Base-by-base conservation (phyloP, 2,329 filamentous ascomycete genomes). In the Neonectria ditissima region DNA sequence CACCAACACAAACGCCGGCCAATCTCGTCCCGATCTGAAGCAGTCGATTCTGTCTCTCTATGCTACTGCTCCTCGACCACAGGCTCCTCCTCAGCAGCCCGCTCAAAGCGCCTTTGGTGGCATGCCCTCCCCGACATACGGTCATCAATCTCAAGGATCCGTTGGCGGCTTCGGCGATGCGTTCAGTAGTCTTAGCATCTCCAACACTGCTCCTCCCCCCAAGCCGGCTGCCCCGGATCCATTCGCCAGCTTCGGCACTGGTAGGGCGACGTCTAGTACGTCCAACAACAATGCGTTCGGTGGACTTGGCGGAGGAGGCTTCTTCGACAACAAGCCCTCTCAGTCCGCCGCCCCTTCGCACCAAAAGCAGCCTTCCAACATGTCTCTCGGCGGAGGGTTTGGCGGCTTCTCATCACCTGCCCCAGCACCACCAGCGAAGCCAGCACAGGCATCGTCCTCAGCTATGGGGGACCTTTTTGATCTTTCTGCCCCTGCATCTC, bases 31-130 rank as follows among this genome's bases (percentile, higher is more conserved):
- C 3, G 96, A 99, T 76, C 83, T 99, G 64, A 99, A 99, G 80
- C 95, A 97, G 79, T 98, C 95, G 2, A 99, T 99, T 65, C 82
- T 99, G 52, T 99, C 96, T 8, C 86, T 99, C 16, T 99, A 99
- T 76, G 93, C 94, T 11, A 92, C 93, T 8, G 88, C 89, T 5
- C 92, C 94, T 1, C 92, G 93, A 75, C 89, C 92, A n/a, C 91
- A 92, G 71, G 83, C 88, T 26, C 82, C 80, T 59, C 80, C 78
- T 10, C 80, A 84, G 22, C 78, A 80, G 45, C 70, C 74, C 44
- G 81, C 84, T 30, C 89, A 91, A 13, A 83, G 85, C 28, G 89
- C 90, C 0, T 92, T 94, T 72, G 89, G 91, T 18, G 87, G 87
- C 55, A 86, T 93, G 82, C 81, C 84, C 55, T 88, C 91, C 3